These are phyloP conservation scores for Penicillium desertorum DNA, from an alignment of 495 filamentous ascomycete species.

Conservation along the genomic window DNA sequence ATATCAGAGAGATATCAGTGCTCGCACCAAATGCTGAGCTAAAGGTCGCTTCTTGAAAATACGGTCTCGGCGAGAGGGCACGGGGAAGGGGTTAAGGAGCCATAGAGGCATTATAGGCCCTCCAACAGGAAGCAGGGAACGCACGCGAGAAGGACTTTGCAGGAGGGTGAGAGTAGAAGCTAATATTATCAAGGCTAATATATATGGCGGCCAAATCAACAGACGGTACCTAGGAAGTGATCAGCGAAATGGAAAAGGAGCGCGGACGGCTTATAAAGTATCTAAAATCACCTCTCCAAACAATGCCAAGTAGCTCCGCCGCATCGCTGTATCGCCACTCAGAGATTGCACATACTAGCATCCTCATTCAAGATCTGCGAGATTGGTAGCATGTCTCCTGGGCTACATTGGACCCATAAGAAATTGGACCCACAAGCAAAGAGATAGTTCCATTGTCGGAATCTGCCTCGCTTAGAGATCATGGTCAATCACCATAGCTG, in stretches of 20 bases:
- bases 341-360: background rate
- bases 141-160: background rate
- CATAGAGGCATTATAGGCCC: background rate
- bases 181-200: slow-evolving; percentile 10
- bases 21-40: background rate
- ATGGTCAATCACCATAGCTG: background rate
- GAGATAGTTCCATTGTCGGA: background rate
- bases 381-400: background rate
- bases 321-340: slow-evolving; percentile 1
- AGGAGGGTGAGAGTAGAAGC: slow-evolving; percentile 8
- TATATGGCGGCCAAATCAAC: background rate
- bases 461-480: background rate
- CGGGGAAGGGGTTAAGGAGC: background rate
- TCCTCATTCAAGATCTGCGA: background rate
- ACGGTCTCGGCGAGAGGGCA: background rate
- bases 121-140: background rate
- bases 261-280: background rate
- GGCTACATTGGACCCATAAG: background rate
- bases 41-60: background rate
- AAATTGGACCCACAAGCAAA: background rate
- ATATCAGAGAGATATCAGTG: no score
- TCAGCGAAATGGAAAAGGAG: background rate
- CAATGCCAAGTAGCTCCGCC: background rate
- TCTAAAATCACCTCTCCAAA: background rate
- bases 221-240: background rate